These are phyloP conservation scores for Eutrema japonicum DNA, from an alignment of 345 rosid genomes.

Conservation along the genomic window DNA sequence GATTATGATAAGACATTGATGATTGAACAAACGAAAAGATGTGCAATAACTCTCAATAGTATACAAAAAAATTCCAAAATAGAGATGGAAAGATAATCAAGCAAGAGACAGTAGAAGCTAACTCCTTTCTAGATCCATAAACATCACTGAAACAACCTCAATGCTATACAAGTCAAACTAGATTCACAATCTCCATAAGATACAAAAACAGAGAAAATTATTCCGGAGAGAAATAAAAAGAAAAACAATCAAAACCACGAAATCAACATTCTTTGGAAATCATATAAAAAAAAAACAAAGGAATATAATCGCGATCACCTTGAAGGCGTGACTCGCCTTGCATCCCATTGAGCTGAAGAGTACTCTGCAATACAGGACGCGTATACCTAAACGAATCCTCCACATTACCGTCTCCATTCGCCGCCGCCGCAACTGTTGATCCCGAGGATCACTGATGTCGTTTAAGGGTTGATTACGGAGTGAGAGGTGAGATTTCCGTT, in stretches of 20 bases:
- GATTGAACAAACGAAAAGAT: background rate
- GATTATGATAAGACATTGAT: background rate
- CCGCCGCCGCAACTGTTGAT: conserved; percentile 39
- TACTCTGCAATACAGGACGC: conserved; percentile 88
- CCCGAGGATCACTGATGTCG: no score
- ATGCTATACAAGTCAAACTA: background rate
- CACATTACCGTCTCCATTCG: conserved; percentile 43
- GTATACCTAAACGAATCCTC: conserved; percentile 77
- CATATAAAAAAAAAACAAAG: background rate
- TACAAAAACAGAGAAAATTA: background rate
- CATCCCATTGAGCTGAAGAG: conserved; percentile 99
- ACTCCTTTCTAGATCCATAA: conserved; percentile 23
- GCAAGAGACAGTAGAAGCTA: background rate
- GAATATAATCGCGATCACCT: conserved; percentile 52
- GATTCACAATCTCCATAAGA: conserved; percentile 5
- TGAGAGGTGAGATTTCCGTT: no score
- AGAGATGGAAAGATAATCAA: background rate
- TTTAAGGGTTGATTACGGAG: no score
- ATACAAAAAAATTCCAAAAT: background rate
- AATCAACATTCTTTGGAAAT: background rate
- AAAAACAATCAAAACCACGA: background rate
- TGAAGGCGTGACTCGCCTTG: conserved; percentile 96
- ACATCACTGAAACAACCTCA: conserved; percentile 6
- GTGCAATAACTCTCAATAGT: background rate
- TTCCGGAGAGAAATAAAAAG: background rate